phyloP scores from a whole-genome alignment of 139 green algal species.

The Prasinococcaceae sp. region DNA sequence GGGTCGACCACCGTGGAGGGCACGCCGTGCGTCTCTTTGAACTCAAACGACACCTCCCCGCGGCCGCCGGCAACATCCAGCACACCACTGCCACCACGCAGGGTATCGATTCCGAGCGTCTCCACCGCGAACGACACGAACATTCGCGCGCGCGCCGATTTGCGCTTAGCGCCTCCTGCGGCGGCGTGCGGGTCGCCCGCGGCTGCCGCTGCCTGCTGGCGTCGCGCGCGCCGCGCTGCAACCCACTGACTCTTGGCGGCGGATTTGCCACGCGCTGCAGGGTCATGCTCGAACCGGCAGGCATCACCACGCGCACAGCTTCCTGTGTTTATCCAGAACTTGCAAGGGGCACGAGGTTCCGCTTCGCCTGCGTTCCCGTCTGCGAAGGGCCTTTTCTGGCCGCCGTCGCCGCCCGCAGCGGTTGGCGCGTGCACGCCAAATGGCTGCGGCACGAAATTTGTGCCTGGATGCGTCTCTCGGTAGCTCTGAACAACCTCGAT shows the following conservation, averaged over 20 bases:
- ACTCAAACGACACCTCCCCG: slow-evolving; percentile 43
- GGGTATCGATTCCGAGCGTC: slow-evolving; percentile 26
- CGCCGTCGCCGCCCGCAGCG: too few species aligned
- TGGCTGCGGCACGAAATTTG: too few species aligned
- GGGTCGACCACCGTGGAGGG: slow-evolving; percentile 47
- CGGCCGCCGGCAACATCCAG: slow-evolving; percentile 46
- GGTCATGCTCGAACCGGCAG: slow-evolving; percentile 33
- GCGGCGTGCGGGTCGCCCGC: slow-evolving; percentile 5
- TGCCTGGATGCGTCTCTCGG: too few species aligned
- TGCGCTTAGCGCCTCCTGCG: slow-evolving; percentile 11
- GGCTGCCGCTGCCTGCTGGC: neutral
- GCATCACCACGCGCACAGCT: slow-evolving; percentile 25
- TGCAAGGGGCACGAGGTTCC: slow-evolving; percentile 23
- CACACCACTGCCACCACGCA: slow-evolving; percentile 32
- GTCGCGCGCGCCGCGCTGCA: neutral
- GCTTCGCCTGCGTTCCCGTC: neutral
- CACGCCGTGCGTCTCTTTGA: slow-evolving; percentile 28
- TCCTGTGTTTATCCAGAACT: slow-evolving; percentile 39
- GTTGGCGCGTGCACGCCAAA: too few species aligned
- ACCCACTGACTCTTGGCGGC: slow-evolving; percentile 6
- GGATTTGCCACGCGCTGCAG: neutral
- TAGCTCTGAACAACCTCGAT: too few species aligned
- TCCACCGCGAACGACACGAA: slow-evolving; percentile 39
- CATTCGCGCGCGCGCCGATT: slow-evolving; percentile 28
- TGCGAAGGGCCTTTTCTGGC: too few species aligned